Evolutionary conservation across 495 filamentous ascomycete genomes (phyloP).

Genomic region (Penicillium bialowiezense): DNA sequence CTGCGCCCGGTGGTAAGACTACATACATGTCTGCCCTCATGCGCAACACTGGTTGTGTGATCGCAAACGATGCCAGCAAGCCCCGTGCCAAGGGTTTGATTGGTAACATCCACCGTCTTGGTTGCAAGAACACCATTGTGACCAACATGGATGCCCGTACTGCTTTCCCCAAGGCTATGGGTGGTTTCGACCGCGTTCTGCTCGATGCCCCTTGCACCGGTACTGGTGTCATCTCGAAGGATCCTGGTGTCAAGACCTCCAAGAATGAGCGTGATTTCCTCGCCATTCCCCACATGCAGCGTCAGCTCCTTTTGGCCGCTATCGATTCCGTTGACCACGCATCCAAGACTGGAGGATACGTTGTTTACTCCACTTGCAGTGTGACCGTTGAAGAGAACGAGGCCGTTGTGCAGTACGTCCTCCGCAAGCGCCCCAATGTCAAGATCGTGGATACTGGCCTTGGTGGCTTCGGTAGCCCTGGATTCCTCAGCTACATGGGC

Average conservation of each 20-base stretch:
- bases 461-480: slow-evolving; percentile 81
- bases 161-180: slow-evolving; percentile 84
- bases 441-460: slow-evolving; percentile 90
- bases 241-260: slow-evolving; percentile 93
- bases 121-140: slow-evolving; percentile 88
- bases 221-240: slow-evolving; percentile 91
- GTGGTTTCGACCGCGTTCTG: slow-evolving; percentile 84
- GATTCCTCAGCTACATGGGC: slow-evolving; percentile 81
- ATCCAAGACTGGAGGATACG: slow-evolving; percentile 83
- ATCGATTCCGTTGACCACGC: slow-evolving; percentile 91
- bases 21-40: slow-evolving; percentile 95
- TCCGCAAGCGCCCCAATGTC: slow-evolving; percentile 88
- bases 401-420: slow-evolving; percentile 86
- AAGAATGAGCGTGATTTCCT: slow-evolving; percentile 94
- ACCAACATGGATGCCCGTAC: slow-evolving; percentile 91
- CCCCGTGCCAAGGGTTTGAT: slow-evolving; percentile 92
- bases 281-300: slow-evolving; percentile 85
- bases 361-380: slow-evolving; percentile 92
- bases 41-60: slow-evolving; percentile 95
- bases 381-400: slow-evolving; percentile 95
- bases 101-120: slow-evolving; percentile 95
- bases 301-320: slow-evolving; percentile 86
- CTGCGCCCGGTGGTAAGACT: slow-evolving; percentile 95
- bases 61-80: slow-evolving; percentile 96
- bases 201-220: slow-evolving; percentile 81